Evolutionary conservation across 169 alveolate genomes (phyloP).

Genomic region (Plasmodium adleri): DNA sequence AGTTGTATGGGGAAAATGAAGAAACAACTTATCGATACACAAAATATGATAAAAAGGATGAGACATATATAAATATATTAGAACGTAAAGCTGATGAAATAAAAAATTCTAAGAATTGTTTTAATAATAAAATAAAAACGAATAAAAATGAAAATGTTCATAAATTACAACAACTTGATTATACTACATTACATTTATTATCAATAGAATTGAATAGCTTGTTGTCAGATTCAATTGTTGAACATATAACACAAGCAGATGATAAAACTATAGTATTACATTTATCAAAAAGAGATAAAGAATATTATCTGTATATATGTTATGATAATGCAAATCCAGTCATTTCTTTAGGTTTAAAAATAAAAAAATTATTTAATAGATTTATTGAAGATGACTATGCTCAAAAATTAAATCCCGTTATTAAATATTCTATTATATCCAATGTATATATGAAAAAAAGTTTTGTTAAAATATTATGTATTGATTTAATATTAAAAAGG

Average conservation of each 20-base stretch:
- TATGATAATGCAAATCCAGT: slow-evolving; percentile 72
- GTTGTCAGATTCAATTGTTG: slow-evolving; percentile 49
- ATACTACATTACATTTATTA: slow-evolving; percentile 58
- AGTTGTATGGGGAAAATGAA: neutral
- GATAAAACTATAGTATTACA: slow-evolving; percentile 57
- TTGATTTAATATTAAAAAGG: slow-evolving; percentile 65
- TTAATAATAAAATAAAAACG: slow-evolving; percentile 38
- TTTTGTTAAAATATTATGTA: slow-evolving; percentile 69
- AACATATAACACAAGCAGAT: slow-evolving; percentile 71
- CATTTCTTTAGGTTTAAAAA: slow-evolving; percentile 62
- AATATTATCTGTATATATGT: slow-evolving; percentile 57
- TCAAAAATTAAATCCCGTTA: slow-evolving; percentile 68
- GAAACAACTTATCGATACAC: slow-evolving; percentile 33
- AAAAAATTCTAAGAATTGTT: slow-evolving; percentile 53
- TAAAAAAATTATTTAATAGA: slow-evolving; percentile 69
- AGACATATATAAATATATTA: slow-evolving; percentile 21
- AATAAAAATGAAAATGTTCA: slow-evolving; percentile 3
- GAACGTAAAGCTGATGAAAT: slow-evolving; percentile 70
- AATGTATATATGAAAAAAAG: slow-evolving; percentile 49
- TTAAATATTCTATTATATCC: slow-evolving; percentile 69
- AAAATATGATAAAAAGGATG: slow-evolving; percentile 28
- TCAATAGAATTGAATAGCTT: slow-evolving; percentile 45
- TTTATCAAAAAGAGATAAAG: slow-evolving; percentile 45
- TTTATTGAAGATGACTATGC: slow-evolving; percentile 75
- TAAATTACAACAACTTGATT: slow-evolving; percentile 31